Evolutionary conservation across 371 early-diverging fungal genomes (phyloP), one percentile per base, ranked within the genome.

Genomic region (Actinomortierella ambigua): DNA sequence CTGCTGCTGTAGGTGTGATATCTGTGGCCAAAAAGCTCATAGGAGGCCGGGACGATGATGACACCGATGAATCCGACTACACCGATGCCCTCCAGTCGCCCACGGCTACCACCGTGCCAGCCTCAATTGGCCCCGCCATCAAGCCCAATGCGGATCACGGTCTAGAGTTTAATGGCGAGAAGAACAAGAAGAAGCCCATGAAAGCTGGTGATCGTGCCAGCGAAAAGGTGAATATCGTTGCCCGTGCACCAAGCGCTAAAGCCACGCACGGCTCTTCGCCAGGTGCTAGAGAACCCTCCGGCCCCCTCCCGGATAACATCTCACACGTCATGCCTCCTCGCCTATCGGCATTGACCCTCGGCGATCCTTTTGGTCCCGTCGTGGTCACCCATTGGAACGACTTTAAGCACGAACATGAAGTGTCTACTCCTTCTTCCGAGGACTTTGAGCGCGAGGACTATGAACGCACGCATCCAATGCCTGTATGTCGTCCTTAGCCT

Each of bases 11-110:
- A 14, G 50, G 58, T 17, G 59, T 68, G 40, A 63, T 69, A 18
- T 56, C 63, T 18, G 64, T 60, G 2, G 69, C 64, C 9, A 63
- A 53, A 53, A 59, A 55, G 53, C n/a, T 59, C 43, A 49, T 63
- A 2, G 17, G 24, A n/a, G 57, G 59, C 13, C 48, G 60, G 0
- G 57, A 61, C 20, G 57, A 41, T 5, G 46, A 46, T 46, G 46
- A 46, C 46, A 18, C 17, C 8, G 18, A 20, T 15, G 46, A 46
- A 34, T 34, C 34, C 34, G 34, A 34, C 11, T 34, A 34, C 34
- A 34, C 34, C 11, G 34, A 34, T 34, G 11, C 34, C 11, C 34
- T 6, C 11, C 46, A 8, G 13, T 26, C 15, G 43, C 29, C 6
- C 24, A 46, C 44, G 9, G 50, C 46, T 13, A 17, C 47, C 22